A percentile compares a stretch with the other conserved stretches of the same genome.
phyloP scores from a whole-genome alignment of 2,329 filamentous ascomycete species.

The Cytospora piceae region DNA sequence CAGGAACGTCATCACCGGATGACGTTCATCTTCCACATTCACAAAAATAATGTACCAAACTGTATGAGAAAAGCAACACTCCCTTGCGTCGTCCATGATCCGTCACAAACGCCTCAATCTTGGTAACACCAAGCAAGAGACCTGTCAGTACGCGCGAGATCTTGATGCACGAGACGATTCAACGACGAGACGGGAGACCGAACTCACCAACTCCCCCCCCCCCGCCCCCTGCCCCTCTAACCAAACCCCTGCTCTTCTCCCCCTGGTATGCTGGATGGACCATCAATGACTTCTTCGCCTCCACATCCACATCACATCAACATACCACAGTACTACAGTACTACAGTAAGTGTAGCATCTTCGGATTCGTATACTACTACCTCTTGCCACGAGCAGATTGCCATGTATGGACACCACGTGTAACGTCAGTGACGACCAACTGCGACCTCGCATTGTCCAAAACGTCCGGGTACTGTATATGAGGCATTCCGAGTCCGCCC shows the following conservation, averaged over 20 bases:
- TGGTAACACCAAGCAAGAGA: conserved; percentile 14
- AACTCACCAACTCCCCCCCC: too few relatives aligned
- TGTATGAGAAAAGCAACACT: background rate
- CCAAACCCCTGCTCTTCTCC: background rate
- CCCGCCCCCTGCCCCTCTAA: background rate
- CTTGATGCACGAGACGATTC: conserved; percentile 23
- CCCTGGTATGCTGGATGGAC: background rate
- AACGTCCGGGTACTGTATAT: conserved; percentile 16
- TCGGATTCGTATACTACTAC: conserved; percentile 16
- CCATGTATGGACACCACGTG: conserved; percentile 17
- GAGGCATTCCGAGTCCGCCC: conserved; percentile 8
- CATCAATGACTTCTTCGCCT: background rate
- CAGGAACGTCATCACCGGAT: background rate
- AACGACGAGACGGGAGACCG: conserved; percentile 1
- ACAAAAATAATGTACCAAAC: background rate
- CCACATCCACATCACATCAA: background rate
- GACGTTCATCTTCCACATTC: background rate
- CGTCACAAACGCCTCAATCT: conserved; percentile 11
- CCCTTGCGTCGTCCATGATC: conserved; percentile 13
- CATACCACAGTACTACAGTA: background rate
- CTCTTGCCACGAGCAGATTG: conserved; percentile 15
- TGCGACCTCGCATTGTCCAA: conserved; percentile 18
- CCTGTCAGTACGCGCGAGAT: conserved; percentile 25
- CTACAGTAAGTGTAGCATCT: conserved; percentile 1
- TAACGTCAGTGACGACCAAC: conserved; percentile 4